Evolutionary conservation across 1,284 basidiomycete species (phyloP).

Genomic region (Sporisorium iseilematis-ciliati): DNA sequence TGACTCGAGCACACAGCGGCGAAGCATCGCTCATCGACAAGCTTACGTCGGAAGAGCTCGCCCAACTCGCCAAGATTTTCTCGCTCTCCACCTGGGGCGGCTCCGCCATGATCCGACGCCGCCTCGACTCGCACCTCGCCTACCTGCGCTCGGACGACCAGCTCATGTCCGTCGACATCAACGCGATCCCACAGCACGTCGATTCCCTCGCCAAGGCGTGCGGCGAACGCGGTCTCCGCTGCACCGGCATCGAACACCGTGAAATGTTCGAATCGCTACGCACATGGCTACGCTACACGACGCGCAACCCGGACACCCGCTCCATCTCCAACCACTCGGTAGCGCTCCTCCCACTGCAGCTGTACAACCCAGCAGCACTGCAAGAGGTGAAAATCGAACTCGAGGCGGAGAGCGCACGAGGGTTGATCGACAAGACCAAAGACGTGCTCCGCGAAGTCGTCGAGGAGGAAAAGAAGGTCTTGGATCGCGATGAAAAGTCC

Average conservation of each 20-base stretch:
- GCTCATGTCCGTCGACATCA: constrained; percentile 35
- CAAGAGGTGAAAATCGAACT: constrained; percentile 30
- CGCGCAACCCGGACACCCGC: constrained; percentile 21
- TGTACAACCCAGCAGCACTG: constrained; percentile 42
- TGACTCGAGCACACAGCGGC: constrained; percentile 9
- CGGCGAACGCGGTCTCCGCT: constrained; percentile 54
- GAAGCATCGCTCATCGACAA: constrained; percentile 15
- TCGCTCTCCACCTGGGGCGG: constrained; percentile 60
- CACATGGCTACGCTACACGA: constrained; percentile 42
- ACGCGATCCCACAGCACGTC: constrained; percentile 30
- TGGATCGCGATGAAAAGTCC: constrained; percentile 20
- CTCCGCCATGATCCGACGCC: constrained; percentile 32
- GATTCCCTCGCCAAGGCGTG: constrained; percentile 58
- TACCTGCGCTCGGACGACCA: constrained; percentile 56
- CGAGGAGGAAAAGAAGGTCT: constrained; percentile 54
- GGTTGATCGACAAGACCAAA: constrained; percentile 54
- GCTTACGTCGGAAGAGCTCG: constrained; percentile 28
- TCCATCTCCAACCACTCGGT: constrained; percentile 18
- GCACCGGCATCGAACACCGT: constrained; percentile 28
- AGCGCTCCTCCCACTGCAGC: constrained; percentile 45
- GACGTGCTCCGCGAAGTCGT: constrained; percentile 60
- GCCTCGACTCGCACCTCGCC: constrained; percentile 51
- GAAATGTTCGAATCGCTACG: constrained; percentile 44
- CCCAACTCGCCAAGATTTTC: constrained; percentile 44
- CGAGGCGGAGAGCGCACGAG: constrained; percentile 31